A percentile compares a stretch with the other conserved stretches of the same genome.
Conservation (phyloP, 2,329 filamentous ascomycete species). For the Aspergillus sp. region DNA sequence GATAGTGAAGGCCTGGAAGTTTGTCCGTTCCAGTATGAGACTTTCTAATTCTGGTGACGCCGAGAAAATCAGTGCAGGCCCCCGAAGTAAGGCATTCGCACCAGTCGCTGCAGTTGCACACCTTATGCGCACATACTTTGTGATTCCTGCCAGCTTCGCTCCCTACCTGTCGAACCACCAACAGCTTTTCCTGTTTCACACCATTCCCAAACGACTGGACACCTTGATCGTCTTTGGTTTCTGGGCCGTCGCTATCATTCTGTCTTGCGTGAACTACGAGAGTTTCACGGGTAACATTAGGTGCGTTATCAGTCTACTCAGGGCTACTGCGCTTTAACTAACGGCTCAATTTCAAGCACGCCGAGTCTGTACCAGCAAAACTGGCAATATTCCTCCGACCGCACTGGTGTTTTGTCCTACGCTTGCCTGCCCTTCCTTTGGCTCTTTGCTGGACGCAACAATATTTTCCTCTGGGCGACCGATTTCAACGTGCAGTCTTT, state of each 20-base stretch:
- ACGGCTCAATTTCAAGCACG: not conserved
- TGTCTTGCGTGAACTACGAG: slow-evolving; percentile 18
- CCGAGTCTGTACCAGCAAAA: slow-evolving; percentile 12
- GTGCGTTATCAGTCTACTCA: slow-evolving; percentile 2
- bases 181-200: slow-evolving; percentile 12
- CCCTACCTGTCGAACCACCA: slow-evolving; percentile 14
- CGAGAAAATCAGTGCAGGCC: not conserved
- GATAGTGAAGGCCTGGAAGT: slow-evolving; percentile 1
- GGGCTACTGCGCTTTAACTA: not conserved
- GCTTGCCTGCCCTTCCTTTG: slow-evolving; percentile 64
- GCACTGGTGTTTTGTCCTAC: slow-evolving; percentile 63
- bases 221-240: slow-evolving; percentile 15
- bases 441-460: slow-evolving; percentile 66
- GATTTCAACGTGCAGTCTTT: slow-evolving; percentile 66
- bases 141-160: slow-evolving; percentile 9
- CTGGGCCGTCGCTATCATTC: slow-evolving; percentile 15
- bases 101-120: not conserved
- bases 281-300: slow-evolving; percentile 16
- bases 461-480: slow-evolving; percentile 63
- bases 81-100: not conserved
- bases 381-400: slow-evolving; percentile 59
- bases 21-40: not conserved
- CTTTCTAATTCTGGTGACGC: not conserved
- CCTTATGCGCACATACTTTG: slow-evolving; percentile 4
- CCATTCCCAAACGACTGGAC: slow-evolving; percentile 17